phyloP scores from a whole-genome alignment of 1,284 basidiomycete genomes.

The Phellinidium pouzarii region DNA sequence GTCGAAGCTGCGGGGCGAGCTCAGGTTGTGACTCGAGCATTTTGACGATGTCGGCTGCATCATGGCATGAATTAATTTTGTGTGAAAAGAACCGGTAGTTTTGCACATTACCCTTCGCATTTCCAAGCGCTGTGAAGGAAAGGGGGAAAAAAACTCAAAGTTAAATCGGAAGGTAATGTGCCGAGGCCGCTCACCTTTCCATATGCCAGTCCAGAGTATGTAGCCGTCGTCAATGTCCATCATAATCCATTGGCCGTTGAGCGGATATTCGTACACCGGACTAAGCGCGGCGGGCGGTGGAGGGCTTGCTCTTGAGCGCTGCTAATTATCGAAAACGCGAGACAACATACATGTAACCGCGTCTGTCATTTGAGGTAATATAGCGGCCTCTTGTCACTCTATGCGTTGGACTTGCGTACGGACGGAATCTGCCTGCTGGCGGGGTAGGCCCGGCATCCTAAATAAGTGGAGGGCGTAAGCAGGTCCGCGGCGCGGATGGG shows the following conservation, averaged over 20 bases:
- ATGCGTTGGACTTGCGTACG: conserved; percentile 70
- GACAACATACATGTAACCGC: conserved; percentile 71
- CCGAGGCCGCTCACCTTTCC: conserved; percentile 57
- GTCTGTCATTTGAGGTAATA: conserved; percentile 78
- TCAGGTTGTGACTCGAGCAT: conserved; percentile 86
- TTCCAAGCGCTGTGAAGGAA: conserved; percentile 56
- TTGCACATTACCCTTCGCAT: conserved; percentile 62
- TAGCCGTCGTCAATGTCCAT: conserved; percentile 88
- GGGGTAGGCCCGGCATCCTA: conserved; percentile 49
- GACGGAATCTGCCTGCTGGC: conserved; percentile 58
- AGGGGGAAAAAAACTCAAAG: conserved; percentile 5
- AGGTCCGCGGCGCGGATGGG: background rate
- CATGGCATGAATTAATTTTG: conserved; percentile 13
- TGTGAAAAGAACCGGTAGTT: conserved; percentile 11
- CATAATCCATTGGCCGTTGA: conserved; percentile 88
- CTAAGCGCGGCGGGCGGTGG: conserved; percentile 31
- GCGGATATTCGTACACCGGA: conserved; percentile 80
- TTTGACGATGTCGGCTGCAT: conserved; percentile 77
- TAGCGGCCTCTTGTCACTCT: conserved; percentile 79
- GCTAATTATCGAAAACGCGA: background rate
- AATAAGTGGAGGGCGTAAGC: background rate
- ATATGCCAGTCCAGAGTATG: conserved; percentile 82
- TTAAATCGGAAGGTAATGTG: background rate
- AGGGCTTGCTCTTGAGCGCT: background rate
- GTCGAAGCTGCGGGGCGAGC: conserved; percentile 69